Percentiles rank a stretch among this genome's conserved stretches.
Conservation (phyloP, 73 alveolate genomes). For the Paramecium bursaria region DNA sequence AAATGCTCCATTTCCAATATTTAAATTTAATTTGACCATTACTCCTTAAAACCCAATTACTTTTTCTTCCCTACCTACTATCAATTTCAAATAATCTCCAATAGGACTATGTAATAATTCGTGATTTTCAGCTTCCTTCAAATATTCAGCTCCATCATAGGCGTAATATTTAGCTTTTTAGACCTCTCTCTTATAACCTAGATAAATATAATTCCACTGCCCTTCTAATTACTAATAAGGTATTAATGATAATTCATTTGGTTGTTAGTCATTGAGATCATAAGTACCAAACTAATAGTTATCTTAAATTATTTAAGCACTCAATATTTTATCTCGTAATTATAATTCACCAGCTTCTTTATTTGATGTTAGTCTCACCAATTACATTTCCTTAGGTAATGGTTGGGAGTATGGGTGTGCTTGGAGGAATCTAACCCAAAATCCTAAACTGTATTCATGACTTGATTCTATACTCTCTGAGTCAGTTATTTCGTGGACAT, state of each 20-base stretch:
- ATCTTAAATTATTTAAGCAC: slow-evolving; percentile 19
- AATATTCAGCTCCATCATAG: slow-evolving; percentile 32
- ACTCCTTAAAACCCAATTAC: slow-evolving; percentile 16
- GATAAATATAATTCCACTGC: slow-evolving; percentile 38
- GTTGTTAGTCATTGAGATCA: slow-evolving; percentile 54
- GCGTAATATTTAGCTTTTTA: slow-evolving; percentile 33
- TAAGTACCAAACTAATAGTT: slow-evolving; percentile 47
- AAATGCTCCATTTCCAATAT: slow-evolving; percentile 49
- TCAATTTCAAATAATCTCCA: slow-evolving; percentile 6
- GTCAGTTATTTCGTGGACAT: too few species aligned
- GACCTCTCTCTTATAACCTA: slow-evolving; percentile 10
- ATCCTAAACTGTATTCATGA: slow-evolving; percentile 36
- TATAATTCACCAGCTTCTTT: slow-evolving; percentile 27
- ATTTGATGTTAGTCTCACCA: slow-evolving; percentile 33
- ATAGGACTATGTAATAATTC: slow-evolving; percentile 31
- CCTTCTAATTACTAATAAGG: slow-evolving; percentile 48
- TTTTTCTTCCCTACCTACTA: slow-evolving; percentile 44
- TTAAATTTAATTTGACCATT: slow-evolving; percentile 8
- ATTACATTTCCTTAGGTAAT: slow-evolving; percentile 25
- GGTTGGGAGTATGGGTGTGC: slow-evolving; percentile 28
- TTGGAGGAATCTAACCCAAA: slow-evolving; percentile 28
- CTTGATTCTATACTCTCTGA: too few species aligned
- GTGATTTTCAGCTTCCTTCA: slow-evolving; percentile 15
- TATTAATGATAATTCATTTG: slow-evolving; percentile 18
- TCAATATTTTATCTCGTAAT: slow-evolving; percentile 46